phyloP scores from a whole-genome alignment of 1,284 basidiomycete species.

The Naganishia cerealis region DNA sequence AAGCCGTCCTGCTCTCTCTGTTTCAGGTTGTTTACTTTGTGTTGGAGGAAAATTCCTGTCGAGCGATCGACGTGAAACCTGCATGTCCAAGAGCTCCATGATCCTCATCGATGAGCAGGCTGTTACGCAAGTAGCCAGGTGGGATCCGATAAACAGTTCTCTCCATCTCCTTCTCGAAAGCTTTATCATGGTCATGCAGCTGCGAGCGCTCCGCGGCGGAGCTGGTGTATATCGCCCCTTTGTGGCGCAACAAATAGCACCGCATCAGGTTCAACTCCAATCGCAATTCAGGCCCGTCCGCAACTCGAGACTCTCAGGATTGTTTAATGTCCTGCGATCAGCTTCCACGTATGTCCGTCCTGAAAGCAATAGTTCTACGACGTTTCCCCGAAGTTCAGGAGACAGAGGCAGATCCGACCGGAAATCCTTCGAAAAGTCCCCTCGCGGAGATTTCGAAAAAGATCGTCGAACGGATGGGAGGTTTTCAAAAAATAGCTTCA shows the following conservation, averaged over 20 bases:
- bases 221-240: not conserved
- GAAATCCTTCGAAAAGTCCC: not conserved
- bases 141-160: not conserved
- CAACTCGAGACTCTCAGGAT: not conserved
- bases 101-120: too few relatives aligned
- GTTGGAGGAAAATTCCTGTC: not conserved
- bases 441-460: not conserved
- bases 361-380: not conserved
- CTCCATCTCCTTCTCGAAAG: not conserved
- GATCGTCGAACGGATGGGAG: not conserved
- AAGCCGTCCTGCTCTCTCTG: not conserved
- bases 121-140: too few relatives aligned
- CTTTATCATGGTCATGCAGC: constrained; percentile 6
- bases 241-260: not conserved
- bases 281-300: not conserved
- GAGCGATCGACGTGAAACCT: constrained; percentile 22
- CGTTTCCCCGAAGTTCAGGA: not conserved
- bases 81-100: too few relatives aligned
- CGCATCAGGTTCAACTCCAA: not conserved
- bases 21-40: constrained; percentile 14
- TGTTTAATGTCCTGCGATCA: not conserved
- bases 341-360: not conserved
- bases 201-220: not conserved
- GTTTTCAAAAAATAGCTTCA: not conserved
- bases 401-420: not conserved